Conservation (phyloP, 176 grass and related monocot genomes). For the Bothriochloa decipiens region DNA sequence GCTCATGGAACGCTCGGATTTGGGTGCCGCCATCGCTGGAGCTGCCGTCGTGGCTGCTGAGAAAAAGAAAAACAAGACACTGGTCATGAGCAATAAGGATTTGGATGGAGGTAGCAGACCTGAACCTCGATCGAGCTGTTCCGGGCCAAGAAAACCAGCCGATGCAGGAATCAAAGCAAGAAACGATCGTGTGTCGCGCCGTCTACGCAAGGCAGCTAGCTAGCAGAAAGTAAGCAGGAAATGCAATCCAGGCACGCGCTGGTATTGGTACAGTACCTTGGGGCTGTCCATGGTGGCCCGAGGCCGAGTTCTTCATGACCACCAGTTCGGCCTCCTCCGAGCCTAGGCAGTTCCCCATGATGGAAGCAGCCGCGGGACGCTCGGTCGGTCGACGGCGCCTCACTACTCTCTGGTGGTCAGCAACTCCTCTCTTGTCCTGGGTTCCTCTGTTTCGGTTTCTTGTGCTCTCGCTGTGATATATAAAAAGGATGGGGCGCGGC, state of each 20-base stretch:
- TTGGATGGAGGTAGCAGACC: background rate
- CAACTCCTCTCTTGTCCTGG: background rate
- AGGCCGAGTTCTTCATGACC: background rate
- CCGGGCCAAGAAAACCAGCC: background rate
- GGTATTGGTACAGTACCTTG: constrained; percentile 11
- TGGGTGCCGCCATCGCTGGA: constrained; percentile 19
- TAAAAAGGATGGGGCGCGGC: background rate
- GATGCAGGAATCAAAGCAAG: background rate
- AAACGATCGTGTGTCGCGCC: too few species aligned
- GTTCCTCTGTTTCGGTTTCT: background rate
- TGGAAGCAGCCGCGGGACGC: constrained; percentile 1
- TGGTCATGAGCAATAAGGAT: background rate
- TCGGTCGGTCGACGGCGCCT: background rate
- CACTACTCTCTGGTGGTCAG: background rate
- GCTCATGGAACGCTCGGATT: background rate
- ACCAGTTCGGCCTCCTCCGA: constrained; percentile 48
- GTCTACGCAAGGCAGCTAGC: background rate
- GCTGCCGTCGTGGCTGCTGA: constrained; percentile 3
- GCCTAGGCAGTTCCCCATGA: constrained; percentile 68
- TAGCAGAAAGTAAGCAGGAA: background rate
- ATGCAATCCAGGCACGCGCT: background rate
- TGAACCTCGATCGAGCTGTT: background rate
- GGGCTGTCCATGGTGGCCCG: background rate
- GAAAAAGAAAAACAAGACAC: background rate
- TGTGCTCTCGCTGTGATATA: background rate